These are phyloP conservation scores for Triticum monococcum DNA, from an alignment of 176 grass and related monocot species.

Conservation along the genomic window DNA sequence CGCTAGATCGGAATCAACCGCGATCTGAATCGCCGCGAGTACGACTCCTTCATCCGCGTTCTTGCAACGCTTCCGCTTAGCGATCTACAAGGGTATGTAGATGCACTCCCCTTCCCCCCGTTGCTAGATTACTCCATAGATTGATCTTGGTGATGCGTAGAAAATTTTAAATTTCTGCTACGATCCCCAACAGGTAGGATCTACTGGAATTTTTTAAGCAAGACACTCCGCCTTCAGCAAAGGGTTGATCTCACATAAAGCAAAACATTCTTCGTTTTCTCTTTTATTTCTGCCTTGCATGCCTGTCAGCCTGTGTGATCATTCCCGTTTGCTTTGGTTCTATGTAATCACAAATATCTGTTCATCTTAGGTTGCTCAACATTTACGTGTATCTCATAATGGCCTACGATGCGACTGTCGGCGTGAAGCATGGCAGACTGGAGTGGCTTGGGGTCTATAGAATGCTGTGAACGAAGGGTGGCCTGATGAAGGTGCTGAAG, in stretches of 20 bases:
- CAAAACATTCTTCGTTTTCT: background rate
- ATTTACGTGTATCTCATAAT: background rate
- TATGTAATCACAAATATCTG: background rate
- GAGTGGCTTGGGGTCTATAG: slow-evolving; percentile 8
- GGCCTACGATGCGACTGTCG: background rate
- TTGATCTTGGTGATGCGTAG: too few relatives aligned
- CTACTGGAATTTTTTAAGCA: background rate
- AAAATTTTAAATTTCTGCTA: too few relatives aligned
- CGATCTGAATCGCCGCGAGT: too few relatives aligned
- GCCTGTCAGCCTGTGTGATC: too few relatives aligned
- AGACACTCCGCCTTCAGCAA: background rate
- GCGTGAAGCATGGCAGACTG: background rate
- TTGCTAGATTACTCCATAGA: too few relatives aligned
- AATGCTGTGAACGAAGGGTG: background rate
- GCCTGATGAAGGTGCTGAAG: background rate
- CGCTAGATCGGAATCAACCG: too few relatives aligned
- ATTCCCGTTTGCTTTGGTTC: background rate
- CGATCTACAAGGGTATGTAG: too few relatives aligned
- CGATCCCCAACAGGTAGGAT: background rate
- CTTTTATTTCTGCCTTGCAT: background rate
- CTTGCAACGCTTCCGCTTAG: too few relatives aligned
- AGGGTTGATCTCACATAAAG: background rate
- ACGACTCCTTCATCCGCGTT: too few relatives aligned
- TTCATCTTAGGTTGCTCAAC: background rate
- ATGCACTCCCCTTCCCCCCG: too few relatives aligned